A percentile compares a stretch with the other conserved stretches of the same genome.
Conservation (phyloP, 2,329 filamentous ascomycete species). For the Epichloe amarillans region DNA sequence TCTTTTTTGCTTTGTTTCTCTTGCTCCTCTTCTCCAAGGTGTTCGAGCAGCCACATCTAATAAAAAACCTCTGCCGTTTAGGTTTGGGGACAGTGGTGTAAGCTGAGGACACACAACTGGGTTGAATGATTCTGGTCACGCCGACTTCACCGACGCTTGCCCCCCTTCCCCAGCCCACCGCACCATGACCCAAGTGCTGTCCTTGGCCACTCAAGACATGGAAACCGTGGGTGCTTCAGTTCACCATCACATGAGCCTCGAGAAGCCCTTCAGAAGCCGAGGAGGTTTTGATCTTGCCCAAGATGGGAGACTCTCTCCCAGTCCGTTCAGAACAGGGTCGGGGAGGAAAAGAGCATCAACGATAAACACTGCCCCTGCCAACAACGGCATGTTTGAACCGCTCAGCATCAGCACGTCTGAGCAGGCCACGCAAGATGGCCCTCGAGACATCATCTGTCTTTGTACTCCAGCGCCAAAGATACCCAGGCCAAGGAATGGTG, state of each 20-base stretch:
- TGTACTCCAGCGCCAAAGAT: conserved; percentile 44
- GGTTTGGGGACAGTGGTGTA: conserved; percentile 1
- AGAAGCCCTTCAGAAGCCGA: conserved; percentile 9
- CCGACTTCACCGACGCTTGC: conserved; percentile 2
- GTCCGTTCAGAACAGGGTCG: conserved; percentile 4
- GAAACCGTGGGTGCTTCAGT: conserved; percentile 10
- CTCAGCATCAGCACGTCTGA: conserved; percentile 16
- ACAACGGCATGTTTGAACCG: conserved; percentile 19
- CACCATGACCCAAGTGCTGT: conserved; percentile 15
- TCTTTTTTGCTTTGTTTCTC: background rate
- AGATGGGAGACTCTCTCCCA: conserved; percentile 5
- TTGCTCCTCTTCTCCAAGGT: background rate
- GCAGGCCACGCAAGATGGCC: conserved; percentile 16
- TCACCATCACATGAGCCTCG: conserved; percentile 11
- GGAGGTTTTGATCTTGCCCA: conserved; percentile 4
- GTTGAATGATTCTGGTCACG: conserved; percentile 3
- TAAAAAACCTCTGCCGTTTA: background rate
- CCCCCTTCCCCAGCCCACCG: background rate
- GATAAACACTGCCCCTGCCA: conserved; percentile 32
- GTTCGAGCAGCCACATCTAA: background rate
- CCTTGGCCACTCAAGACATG: conserved; percentile 12
- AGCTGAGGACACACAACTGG: conserved; percentile 1
- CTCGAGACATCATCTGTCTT: conserved; percentile 37
- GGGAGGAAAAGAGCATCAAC: conserved; percentile 32
- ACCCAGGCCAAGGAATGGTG: conserved; percentile 45